Evolutionary conservation across 2,329 filamentous ascomycete genomes (phyloP).

Genomic region (Trichoderma aggressivum): DNA sequence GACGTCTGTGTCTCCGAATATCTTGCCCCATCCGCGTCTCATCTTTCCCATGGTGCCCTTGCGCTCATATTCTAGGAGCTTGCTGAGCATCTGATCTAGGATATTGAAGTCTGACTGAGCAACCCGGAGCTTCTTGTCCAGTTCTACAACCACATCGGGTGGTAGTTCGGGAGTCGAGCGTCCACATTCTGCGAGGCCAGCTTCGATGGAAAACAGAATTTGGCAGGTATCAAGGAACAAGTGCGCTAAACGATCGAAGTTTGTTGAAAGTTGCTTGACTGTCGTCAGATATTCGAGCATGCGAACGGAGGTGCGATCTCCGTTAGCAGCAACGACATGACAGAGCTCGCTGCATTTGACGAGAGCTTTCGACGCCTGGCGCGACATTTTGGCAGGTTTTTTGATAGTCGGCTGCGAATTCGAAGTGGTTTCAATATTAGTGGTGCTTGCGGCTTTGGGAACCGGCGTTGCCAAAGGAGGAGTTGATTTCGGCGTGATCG

Average conservation of each 20-base stretch:
- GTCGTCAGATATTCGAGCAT: conserved; percentile 62
- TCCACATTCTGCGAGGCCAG: conserved; percentile 55
- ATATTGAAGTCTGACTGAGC: conserved; percentile 60
- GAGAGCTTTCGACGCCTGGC: background rate
- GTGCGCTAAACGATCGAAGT: conserved; percentile 58
- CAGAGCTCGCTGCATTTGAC: conserved; percentile 2
- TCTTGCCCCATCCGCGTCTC: conserved; percentile 59
- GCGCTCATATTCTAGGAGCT: conserved; percentile 60
- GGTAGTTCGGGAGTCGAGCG: conserved; percentile 53
- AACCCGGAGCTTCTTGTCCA: conserved; percentile 61
- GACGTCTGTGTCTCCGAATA: conserved; percentile 61
- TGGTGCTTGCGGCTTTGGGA: background rate
- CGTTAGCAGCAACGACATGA: background rate
- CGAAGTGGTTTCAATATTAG: background rate
- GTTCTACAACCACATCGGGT: conserved; percentile 57
- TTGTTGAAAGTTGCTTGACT: conserved; percentile 51
- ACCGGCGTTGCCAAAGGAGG: background rate
- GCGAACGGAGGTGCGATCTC: conserved; percentile 11
- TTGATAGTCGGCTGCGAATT: background rate
- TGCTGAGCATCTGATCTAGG: conserved; percentile 60
- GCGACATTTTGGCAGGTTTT: background rate
- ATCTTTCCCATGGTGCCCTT: conserved; percentile 58
- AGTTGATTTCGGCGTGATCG: background rate
- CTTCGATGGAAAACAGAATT: conserved; percentile 65
- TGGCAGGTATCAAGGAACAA: conserved; percentile 66